These are phyloP conservation scores for Cordyceps cicadae DNA, from an alignment of 2,329 filamentous ascomycete species.

Conservation along the genomic window DNA sequence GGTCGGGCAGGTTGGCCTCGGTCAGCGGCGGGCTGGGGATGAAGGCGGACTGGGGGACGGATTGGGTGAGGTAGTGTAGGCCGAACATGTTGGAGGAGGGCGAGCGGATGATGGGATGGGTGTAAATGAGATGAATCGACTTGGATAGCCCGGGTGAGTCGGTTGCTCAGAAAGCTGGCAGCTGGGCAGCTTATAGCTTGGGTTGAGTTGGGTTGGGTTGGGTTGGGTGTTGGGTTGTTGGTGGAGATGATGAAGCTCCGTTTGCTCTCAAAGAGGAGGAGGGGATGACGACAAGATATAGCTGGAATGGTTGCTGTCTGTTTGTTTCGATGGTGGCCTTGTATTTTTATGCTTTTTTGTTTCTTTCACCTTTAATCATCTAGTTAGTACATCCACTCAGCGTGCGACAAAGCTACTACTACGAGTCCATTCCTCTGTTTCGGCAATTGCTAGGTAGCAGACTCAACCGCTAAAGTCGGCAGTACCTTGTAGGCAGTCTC, in stretches of 20 bases:
- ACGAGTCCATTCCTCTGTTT: neutral
- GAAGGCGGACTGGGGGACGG: conserved; percentile 5
- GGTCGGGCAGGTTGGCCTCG: conserved; percentile 9
- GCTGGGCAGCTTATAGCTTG: neutral
- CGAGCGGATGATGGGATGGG: neutral
- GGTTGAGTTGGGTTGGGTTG: neutral
- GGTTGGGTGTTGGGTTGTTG: no score
- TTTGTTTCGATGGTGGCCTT: neutral
- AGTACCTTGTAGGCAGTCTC: neutral
- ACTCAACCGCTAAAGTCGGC: neutral
- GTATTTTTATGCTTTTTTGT: neutral
- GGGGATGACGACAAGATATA: neutral
- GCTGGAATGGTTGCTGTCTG: neutral
- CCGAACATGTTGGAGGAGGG: neutral
- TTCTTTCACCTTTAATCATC: neutral
- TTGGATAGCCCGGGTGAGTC: neutral
- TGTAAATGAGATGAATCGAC: neutral
- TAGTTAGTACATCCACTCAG: neutral
- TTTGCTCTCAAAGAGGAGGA: neutral
- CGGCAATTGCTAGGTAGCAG: neutral
- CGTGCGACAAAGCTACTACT: neutral
- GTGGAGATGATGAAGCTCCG: neutral
- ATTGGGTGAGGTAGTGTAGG: conserved; percentile 10
- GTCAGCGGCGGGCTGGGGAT: conserved; percentile 7
- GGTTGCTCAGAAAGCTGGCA: neutral